Percentiles rank a stretch among this genome's conserved stretches.
Conservation (phyloP, 192 early-diverging fungal species). For the Cetraspora pellucida region DNA sequence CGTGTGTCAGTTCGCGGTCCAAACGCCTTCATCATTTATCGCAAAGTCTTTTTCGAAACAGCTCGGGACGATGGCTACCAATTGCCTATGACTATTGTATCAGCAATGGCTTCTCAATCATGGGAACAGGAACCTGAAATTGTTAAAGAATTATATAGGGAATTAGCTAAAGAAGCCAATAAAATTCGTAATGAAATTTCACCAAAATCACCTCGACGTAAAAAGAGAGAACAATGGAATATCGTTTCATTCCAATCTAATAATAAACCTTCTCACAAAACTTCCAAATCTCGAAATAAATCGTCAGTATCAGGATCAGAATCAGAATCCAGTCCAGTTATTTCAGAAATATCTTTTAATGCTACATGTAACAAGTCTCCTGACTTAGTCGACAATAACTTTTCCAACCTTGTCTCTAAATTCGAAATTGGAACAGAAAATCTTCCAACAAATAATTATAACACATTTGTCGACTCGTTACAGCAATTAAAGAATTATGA, state of each 20-base stretch:
- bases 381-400: too few species aligned
- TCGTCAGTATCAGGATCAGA: too few species aligned
- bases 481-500: too few species aligned
- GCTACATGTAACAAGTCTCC: too few species aligned
- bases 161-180: conserved; percentile 6
- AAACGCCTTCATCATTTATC: conserved; percentile 23
- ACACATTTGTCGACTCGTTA: too few species aligned
- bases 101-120: conserved; percentile 18
- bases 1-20: background rate
- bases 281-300: too few species aligned
- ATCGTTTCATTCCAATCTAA: background rate
- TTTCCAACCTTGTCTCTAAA: too few species aligned
- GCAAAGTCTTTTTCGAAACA: background rate
- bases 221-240: conserved; percentile 16
- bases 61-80: background rate
- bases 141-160: conserved; percentile 5
- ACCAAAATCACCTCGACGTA: background rate
- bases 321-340: too few species aligned
- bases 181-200: background rate
- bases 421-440: too few species aligned
- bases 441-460: too few species aligned
- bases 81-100: conserved; percentile 23
- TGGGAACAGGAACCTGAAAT: background rate
- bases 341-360: too few species aligned
- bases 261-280: too few species aligned